Evolutionary conservation across 2,329 filamentous ascomycete species (phyloP), one percentile per base, ranked within the genome.

Genomic region (Stagonosporopsis tanaceti): DNA sequence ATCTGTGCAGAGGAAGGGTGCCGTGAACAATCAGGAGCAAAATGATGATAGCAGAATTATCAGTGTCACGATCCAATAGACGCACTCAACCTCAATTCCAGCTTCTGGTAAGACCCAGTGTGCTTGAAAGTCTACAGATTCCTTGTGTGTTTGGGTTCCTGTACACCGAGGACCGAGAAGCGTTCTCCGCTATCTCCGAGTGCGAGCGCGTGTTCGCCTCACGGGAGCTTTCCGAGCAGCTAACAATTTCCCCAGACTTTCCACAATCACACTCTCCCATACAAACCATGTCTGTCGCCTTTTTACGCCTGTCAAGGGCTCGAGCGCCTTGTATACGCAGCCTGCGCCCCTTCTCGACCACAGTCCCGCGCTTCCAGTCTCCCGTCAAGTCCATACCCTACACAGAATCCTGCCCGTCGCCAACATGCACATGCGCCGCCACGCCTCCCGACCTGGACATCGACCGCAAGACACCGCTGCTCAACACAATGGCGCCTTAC

Each of bases 401-500:
- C 42, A 69, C 57, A 25, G 58, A 58, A 54, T 60, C 68, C 59
- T 97, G 93, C 71, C 93, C 93, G 2, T 82, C 87, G 34, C 87
- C 92, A 62, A 91, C 87, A 62, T 97, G 93, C 77, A 76, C 82
- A 12, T 97, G 92, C 76, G 85, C 88, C n/a, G 78, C 85, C 1
- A 89, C 82, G 52, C 87, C 90, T 0, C 64, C 77, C 12, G 88
- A 85, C 3, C 81, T 96, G 15, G 85, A 88, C 22, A 93, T 97
- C 50, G 93, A 97, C 71, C 82, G 84, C 66, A 83, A 85, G 59
- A 85, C 85, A 37, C 82, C 84, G 17, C 80, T 97, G 40, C 89
- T 90, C 70, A 91, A 91, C 12, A 89, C 90, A 6, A 93, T 97
- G 78, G 82, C 89, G 2, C 81, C 84, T 1, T 96, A 97, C 73